These are phyloP conservation scores for Cercospora sp. DNA, from an alignment of 2,329 filamentous ascomycete species.

Conservation along the genomic window DNA sequence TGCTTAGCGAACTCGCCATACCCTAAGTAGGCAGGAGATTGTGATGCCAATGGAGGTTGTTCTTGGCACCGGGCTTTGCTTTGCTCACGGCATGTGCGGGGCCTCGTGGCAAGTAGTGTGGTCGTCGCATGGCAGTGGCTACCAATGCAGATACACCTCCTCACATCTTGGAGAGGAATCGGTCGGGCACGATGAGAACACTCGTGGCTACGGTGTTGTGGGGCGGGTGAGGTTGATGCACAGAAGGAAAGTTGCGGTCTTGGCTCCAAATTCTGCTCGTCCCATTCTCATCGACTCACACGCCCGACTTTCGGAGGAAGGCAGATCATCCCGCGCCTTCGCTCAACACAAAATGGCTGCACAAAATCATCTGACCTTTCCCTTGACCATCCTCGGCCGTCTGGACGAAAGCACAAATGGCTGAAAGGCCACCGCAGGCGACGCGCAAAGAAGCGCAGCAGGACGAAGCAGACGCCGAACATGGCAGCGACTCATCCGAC, in stretches of 20 bases:
- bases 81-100: neutral
- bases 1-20: neutral
- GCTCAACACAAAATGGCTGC: slow-evolving; percentile 1
- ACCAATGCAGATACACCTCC: neutral
- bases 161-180: neutral
- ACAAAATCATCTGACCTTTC: neutral
- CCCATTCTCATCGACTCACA: neutral
- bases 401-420: neutral
- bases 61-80: slow-evolving; percentile 6
- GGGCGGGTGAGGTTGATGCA: neutral
- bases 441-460: neutral
- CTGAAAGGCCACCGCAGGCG: neutral
- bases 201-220: neutral
- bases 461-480: neutral
- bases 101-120: neutral
- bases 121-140: neutral
- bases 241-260: neutral
- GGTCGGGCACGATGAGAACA: neutral
- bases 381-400: neutral
- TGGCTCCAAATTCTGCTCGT: neutral
- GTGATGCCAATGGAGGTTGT: neutral
- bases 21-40: slow-evolving; percentile 2
- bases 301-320: neutral
- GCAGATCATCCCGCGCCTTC: slow-evolving; percentile 4
- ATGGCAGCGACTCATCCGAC: slow-evolving; percentile 3